Percentiles rank a stretch among this genome's conserved stretches.
Conservation (phyloP, 768 basidiomycete species). For the Leccinum boreale region DNA sequence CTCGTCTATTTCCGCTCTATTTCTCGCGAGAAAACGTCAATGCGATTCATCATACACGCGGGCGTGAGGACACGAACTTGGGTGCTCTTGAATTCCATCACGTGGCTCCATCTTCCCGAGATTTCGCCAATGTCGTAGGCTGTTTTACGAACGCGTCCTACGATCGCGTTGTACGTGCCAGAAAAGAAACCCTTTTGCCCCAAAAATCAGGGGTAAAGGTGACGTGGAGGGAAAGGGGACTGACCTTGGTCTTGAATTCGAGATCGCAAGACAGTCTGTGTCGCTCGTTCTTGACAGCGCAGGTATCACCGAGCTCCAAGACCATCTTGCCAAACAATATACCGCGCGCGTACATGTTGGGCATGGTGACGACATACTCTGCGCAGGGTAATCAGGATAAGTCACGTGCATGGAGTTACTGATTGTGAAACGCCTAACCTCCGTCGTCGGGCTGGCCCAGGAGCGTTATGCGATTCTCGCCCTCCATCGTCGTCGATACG, state of each 20-base stretch:
- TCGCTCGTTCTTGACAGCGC: slow-evolving; percentile 79
- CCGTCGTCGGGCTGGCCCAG: slow-evolving; percentile 85
- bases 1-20: slow-evolving; percentile 65
- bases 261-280: slow-evolving; percentile 74
- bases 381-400: slow-evolving; percentile 10
- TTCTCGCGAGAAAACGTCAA: not conserved
- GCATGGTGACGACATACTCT: slow-evolving; percentile 93
- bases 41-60: not conserved
- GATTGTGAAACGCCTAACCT: slow-evolving; percentile 52
- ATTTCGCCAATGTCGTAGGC: slow-evolving; percentile 77
- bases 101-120: slow-evolving; percentile 84
- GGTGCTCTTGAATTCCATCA: slow-evolving; percentile 78
- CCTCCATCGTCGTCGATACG: slow-evolving; percentile 95
- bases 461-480: slow-evolving; percentile 84
- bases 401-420: not conserved
- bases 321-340: slow-evolving; percentile 94
- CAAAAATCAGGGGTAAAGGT: not conserved
- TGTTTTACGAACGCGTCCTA: slow-evolving; percentile 71
- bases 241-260: slow-evolving; percentile 97
- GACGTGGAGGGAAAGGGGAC: not conserved
- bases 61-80: slow-evolving; percentile 44
- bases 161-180: slow-evolving; percentile 89
- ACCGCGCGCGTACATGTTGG: slow-evolving; percentile 93
- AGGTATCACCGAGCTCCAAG: slow-evolving; percentile 89
- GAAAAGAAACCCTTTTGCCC: slow-evolving; percentile 84